A percentile compares a stretch with the other conserved stretches of the same genome.
Conservation (phyloP, 202 grass and related monocot genomes). For the Dendrocalamus latiflorus region DNA sequence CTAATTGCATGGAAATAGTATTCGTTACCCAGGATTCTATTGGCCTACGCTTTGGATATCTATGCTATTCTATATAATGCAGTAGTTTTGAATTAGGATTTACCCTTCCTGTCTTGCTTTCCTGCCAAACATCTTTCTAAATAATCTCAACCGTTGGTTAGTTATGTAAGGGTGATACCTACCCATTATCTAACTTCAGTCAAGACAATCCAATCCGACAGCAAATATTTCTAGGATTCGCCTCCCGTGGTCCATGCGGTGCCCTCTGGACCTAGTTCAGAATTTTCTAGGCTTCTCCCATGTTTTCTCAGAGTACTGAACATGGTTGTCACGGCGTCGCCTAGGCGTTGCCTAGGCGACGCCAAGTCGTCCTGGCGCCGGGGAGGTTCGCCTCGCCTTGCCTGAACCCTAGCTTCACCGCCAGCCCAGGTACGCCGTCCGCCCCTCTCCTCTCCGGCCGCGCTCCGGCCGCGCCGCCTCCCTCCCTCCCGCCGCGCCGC, state of each 20-base stretch:
- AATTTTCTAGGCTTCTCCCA: not conserved
- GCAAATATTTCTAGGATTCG: not conserved
- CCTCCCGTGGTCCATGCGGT: not conserved
- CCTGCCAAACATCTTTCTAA: not conserved
- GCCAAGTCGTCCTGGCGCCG: no score
- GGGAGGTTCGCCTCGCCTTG: no score
- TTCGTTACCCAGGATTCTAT: not conserved
- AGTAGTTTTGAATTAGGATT: not conserved
- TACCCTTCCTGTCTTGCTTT: not conserved
- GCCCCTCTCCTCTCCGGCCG: no score
- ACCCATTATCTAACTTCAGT: not conserved
- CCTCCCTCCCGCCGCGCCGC: no score
- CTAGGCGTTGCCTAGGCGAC: no score
- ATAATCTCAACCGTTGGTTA: not conserved
- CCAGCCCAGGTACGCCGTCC: no score
- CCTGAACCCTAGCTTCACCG: no score
- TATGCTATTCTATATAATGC: not conserved
- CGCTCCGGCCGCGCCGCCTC: no score
- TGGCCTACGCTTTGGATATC: not conserved
- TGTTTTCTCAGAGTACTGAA: not conserved
- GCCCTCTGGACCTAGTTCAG: not conserved
- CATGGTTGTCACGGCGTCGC: no score
- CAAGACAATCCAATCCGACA: not conserved
- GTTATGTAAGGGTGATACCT: not conserved
- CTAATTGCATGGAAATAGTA: not conserved